Conservation (phyloP, 768 basidiomycete species). For the Naganishia vishniacii region DNA sequence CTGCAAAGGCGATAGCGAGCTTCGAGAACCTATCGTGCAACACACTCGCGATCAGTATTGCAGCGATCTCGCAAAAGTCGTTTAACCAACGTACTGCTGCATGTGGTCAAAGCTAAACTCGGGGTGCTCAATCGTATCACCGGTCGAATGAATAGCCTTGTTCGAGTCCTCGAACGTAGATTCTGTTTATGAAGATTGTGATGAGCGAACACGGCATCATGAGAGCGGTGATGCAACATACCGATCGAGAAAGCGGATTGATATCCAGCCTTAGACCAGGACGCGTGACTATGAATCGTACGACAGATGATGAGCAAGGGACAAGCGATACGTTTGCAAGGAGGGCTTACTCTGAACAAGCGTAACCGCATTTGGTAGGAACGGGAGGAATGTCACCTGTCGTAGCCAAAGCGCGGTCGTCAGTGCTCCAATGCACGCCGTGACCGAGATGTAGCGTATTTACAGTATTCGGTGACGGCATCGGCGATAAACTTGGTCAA, state of each 20-base stretch:
- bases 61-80: too few relatives aligned
- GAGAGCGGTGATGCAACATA: too few relatives aligned
- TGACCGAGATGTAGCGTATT: too few relatives aligned
- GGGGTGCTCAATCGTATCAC: slow-evolving; percentile 72
- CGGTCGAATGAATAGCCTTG: slow-evolving; percentile 70
- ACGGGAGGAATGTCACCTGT: slow-evolving; percentile 70
- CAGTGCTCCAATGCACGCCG: too few relatives aligned
- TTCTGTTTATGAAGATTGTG: slow-evolving; percentile 40
- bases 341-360: slow-evolving; percentile 64
- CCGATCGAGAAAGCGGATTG: slow-evolving; percentile 78
- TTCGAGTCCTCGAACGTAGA: slow-evolving; percentile 54
- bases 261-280: slow-evolving; percentile 80
- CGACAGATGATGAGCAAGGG: not conserved
- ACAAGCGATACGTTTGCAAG: not conserved
- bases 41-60: too few relatives aligned
- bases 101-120: slow-evolving; percentile 90
- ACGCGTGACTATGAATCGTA: slow-evolving; percentile 53
- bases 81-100: slow-evolving; percentile 58
- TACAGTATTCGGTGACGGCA: slow-evolving; percentile 65
- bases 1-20: slow-evolving; percentile 69
- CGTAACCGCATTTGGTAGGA: slow-evolving; percentile 83
- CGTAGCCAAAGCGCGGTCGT: too few relatives aligned
- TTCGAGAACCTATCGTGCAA: slow-evolving; percentile 59
- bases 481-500: slow-evolving; percentile 74
- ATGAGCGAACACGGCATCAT: too few relatives aligned